Conservation (phyloP, 2,329 filamentous ascomycete species). For the Aspergillus aculeatus region DNA sequence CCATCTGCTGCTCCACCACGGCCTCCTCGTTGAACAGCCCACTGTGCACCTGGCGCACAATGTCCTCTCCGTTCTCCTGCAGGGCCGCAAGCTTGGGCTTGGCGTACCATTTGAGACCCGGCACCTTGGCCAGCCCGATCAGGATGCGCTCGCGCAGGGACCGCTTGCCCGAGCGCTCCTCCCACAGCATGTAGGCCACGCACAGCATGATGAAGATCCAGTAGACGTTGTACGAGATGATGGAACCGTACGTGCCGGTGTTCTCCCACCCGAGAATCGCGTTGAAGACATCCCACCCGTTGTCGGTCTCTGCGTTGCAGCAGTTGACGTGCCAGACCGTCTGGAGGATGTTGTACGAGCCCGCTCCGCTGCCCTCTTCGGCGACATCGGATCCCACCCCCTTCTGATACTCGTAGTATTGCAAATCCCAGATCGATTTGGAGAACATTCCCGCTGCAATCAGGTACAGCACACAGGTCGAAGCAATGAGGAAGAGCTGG, state of each 20-base stretch:
- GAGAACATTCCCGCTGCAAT: constrained; percentile 82
- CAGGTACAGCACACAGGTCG: constrained; percentile 80
- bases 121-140: not conserved
- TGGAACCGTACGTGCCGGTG: constrained; percentile 80
- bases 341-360: constrained; percentile 74
- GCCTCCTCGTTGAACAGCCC: constrained; percentile 1
- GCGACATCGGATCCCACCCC: constrained; percentile 49
- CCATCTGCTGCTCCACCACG: not conserved
- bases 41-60: not conserved
- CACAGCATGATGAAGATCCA: constrained; percentile 50
- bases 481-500: constrained; percentile 76
- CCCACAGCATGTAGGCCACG: constrained; percentile 1
- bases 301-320: constrained; percentile 70
- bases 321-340: constrained; percentile 86
- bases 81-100: not conserved
- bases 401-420: constrained; percentile 57
- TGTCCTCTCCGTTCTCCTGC: not conserved
- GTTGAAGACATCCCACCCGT: constrained; percentile 85
- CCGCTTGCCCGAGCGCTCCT: not conserved
- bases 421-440: constrained; percentile 70
- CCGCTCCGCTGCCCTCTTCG: constrained; percentile 65
- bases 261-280: constrained; percentile 84
- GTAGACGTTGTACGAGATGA: constrained; percentile 84
- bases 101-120: not conserved
- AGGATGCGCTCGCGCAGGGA: constrained; percentile 1